phyloP scores from a whole-genome alignment of 2,329 filamentous ascomycete species.

The Coniochaeta prunicola region DNA sequence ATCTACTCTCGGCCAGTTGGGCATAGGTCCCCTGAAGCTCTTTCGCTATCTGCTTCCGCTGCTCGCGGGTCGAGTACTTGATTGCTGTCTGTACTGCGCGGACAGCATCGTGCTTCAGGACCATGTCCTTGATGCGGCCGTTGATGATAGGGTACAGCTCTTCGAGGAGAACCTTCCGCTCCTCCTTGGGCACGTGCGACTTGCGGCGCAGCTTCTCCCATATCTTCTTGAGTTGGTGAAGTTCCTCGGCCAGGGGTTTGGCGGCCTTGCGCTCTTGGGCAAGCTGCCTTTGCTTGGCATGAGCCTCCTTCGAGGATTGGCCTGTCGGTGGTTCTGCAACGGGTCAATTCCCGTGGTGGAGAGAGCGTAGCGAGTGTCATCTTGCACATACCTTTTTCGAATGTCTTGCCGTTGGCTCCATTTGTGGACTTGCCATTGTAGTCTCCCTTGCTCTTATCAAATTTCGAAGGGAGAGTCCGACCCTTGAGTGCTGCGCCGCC shows the following conservation, averaged over 20 bases:
- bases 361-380: not conserved
- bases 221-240: constrained; percentile 86
- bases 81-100: constrained; percentile 92
- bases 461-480: constrained; percentile 20
- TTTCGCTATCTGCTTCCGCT: constrained; percentile 76
- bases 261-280: constrained; percentile 82
- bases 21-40: constrained; percentile 83
- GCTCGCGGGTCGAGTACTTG: constrained; percentile 84
- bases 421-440: constrained; percentile 15
- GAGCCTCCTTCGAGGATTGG: constrained; percentile 73
- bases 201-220: constrained; percentile 93
- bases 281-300: constrained; percentile 86
- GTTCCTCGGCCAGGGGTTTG: constrained; percentile 86
- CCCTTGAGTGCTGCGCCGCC: constrained; percentile 40
- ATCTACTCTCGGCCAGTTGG: constrained; percentile 84
- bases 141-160: constrained; percentile 91
- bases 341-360: no score
- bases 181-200: constrained; percentile 84
- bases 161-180: constrained; percentile 77
- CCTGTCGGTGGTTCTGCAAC: constrained; percentile 19
- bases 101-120: constrained; percentile 98
- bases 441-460: constrained; percentile 10
- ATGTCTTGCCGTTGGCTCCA: constrained; percentile 20
- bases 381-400: not conserved
- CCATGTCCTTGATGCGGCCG: constrained; percentile 86